Evolutionary conservation across 768 basidiomycete species (phyloP).

Genomic region (Favolaschia claudopus): DNA sequence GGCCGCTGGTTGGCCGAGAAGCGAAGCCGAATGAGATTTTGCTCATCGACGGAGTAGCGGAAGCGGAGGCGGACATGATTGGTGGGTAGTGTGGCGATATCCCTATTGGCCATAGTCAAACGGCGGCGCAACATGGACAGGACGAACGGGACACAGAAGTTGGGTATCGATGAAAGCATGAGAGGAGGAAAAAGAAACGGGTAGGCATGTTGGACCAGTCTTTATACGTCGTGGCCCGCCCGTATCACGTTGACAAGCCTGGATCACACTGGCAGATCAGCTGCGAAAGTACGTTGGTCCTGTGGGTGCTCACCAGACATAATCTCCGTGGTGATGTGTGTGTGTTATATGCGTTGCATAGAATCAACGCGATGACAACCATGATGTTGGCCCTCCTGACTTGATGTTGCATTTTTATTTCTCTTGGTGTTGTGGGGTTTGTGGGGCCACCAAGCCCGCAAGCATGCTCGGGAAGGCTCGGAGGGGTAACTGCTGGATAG

Average conservation of each 20-base stretch:
- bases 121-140: too few relatives aligned
- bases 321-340: constrained; percentile 18
- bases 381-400: constrained; percentile 17
- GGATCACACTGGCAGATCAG: constrained; percentile 28
- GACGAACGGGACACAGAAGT: not conserved
- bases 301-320: constrained; percentile 18
- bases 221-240: constrained; percentile 20
- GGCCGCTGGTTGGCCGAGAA: constrained; percentile 1
- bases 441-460: constrained; percentile 4
- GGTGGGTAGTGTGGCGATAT: too few relatives aligned
- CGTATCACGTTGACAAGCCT: constrained; percentile 22
- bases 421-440: constrained; percentile 2
- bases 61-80: too few relatives aligned
- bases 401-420: constrained; percentile 8
- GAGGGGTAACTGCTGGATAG: not conserved
- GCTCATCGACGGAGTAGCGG: too few relatives aligned
- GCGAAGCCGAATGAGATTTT: not conserved
- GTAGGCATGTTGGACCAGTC: not conserved
- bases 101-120: too few relatives aligned
- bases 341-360: not conserved
- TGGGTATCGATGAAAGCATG: not conserved
- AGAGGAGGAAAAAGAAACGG: constrained; percentile 10
- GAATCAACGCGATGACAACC: constrained; percentile 17
- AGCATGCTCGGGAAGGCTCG: not conserved
- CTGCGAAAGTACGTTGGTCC: constrained; percentile 7